phyloP scores from a whole-genome alignment of 1,284 basidiomycete genomes.

The Trametes pubescens region DNA sequence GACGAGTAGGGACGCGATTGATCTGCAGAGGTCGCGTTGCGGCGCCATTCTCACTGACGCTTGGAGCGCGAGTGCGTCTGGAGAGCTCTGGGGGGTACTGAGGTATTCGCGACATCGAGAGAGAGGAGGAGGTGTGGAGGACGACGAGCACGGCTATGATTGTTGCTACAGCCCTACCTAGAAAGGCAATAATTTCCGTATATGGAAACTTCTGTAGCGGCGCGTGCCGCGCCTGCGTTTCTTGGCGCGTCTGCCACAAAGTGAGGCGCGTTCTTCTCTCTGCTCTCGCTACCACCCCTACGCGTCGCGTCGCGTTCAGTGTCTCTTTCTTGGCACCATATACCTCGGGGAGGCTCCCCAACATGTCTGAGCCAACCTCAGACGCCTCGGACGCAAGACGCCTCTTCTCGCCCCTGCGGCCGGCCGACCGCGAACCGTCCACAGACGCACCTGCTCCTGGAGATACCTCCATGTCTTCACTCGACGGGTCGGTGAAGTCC shows the following conservation, averaged over 20 bases:
- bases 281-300: slow-evolving; percentile 10
- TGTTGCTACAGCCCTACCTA: slow-evolving; percentile 26
- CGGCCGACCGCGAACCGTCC: slow-evolving; percentile 17
- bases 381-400: slow-evolving; percentile 16
- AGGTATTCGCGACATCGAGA: slow-evolving; percentile 63
- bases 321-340: not conserved
- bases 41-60: slow-evolving; percentile 37
- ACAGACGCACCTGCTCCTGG: slow-evolving; percentile 23
- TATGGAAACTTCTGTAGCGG: slow-evolving; percentile 18
- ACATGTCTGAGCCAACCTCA: slow-evolving; percentile 21
- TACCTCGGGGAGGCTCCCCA: not conserved
- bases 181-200: slow-evolving; percentile 23
- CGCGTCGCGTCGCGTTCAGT: slow-evolving; percentile 28
- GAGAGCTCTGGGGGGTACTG: slow-evolving; percentile 47
- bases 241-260: slow-evolving; percentile 11
- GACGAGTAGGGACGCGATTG: slow-evolving; percentile 44
- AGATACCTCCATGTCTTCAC: slow-evolving; percentile 21
- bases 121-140: slow-evolving; percentile 1
- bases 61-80: slow-evolving; percentile 37
- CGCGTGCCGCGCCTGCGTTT: slow-evolving; percentile 10
- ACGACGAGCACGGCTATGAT: slow-evolving; percentile 15
- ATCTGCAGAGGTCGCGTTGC: slow-evolving; percentile 62
- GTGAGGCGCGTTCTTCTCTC: slow-evolving; percentile 14
- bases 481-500: not conserved
- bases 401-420: slow-evolving; percentile 22